Evolutionary conservation across 371 early-diverging fungal species (phyloP).

Genomic region (Syncephalastrum racemosum): DNA sequence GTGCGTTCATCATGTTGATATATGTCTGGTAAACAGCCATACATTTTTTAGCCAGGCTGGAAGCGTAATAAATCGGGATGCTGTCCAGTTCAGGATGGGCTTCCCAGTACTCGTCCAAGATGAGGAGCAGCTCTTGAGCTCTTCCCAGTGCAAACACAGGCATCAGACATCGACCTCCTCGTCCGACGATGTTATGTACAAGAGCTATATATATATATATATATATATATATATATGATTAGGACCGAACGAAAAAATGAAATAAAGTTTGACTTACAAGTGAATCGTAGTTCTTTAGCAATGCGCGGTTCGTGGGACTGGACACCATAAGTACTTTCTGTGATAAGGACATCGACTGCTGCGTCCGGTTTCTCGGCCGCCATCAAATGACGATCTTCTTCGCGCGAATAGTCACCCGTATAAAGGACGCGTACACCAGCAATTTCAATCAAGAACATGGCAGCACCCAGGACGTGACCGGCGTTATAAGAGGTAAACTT

Average conservation of each 20-base stretch:
- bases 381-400: conserved; percentile 99
- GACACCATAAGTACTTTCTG: conserved; percentile 99
- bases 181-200: conserved; percentile 91
- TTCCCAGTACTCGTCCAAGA: conserved; percentile 99
- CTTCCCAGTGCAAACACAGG: conserved; percentile 99
- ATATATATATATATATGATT: conserved; percentile 1
- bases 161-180: conserved; percentile 98
- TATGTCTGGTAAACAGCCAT: conserved; percentile 99
- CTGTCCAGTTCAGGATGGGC: conserved; percentile 92
- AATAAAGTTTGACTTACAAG: conserved; percentile 43
- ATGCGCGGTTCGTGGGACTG: conserved; percentile 96
- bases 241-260: not conserved
- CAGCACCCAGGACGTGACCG: conserved; percentile 99
- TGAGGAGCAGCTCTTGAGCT: conserved; percentile 98
- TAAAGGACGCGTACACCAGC: conserved; percentile 96
- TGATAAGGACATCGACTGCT: conserved; percentile 94
- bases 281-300: conserved; percentile 96
- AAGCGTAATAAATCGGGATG: conserved; percentile 99
- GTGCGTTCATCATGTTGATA: conserved; percentile 99
- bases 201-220: conserved; percentile 54
- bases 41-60: conserved; percentile 97
- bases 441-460: conserved; percentile 99
- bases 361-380: conserved; percentile 94
- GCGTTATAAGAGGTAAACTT: conserved; percentile 98
- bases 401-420: conserved; percentile 99